These are phyloP conservation scores for Nicotiana tabacum DNA, from an alignment of 257 asterid species.

Conservation along the genomic window DNA sequence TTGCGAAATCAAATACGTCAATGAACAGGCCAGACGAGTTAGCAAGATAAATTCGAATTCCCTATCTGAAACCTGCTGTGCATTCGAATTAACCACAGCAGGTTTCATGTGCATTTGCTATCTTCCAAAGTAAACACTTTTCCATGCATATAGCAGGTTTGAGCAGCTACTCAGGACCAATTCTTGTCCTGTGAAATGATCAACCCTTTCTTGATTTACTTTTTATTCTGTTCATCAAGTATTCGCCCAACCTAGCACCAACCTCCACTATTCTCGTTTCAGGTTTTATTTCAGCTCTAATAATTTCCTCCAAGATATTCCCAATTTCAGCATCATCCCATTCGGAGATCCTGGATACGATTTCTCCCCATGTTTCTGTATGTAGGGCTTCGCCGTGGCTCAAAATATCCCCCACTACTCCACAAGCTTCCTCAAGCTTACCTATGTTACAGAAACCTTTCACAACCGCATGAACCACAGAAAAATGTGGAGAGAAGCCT, in stretches of 20 bases:
- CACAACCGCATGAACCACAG: conserved; percentile 46
- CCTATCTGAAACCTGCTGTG: too few relatives aligned
- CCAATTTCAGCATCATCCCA: conserved; percentile 32
- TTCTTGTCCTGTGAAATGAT: conserved; percentile 3
- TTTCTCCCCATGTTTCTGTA: conserved; percentile 60
- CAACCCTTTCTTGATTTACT: conserved; percentile 32
- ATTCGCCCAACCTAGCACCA: conserved; percentile 58
- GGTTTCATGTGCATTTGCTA: too few relatives aligned
- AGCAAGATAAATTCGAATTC: too few relatives aligned
- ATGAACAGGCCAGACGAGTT: too few relatives aligned
- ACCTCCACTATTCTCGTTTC: conserved; percentile 59
- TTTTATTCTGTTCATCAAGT: conserved; percentile 47
- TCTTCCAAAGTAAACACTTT: too few relatives aligned
- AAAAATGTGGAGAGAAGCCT: conserved; percentile 65
- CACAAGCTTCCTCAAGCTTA: conserved; percentile 65
- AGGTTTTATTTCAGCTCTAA: conserved; percentile 58
- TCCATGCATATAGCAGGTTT: too few relatives aligned
- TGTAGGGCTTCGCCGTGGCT: conserved; percentile 49
- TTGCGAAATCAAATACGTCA: background rate
- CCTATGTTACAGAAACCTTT: conserved; percentile 67
- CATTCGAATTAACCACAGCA: too few relatives aligned
- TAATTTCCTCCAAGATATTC: conserved; percentile 32
- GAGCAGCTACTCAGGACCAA: too few relatives aligned
- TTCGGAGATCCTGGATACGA: conserved; percentile 54
- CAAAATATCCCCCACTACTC: conserved; percentile 47